phyloP scores from a whole-genome alignment of 305 asterid species.

The Plantago coronopus region DNA sequence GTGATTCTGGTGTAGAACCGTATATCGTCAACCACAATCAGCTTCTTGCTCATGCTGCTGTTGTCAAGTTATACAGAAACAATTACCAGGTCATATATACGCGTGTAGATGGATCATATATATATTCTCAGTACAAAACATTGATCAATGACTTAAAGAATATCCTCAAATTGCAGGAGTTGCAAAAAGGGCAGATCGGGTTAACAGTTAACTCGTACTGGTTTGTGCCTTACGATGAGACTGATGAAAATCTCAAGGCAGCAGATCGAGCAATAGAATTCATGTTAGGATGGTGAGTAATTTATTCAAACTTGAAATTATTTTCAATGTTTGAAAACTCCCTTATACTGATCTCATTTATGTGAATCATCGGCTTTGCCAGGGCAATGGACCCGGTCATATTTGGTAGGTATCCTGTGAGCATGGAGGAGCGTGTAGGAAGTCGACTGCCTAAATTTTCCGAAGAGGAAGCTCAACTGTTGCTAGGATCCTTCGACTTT shows the following conservation, averaged over 20 bases:
- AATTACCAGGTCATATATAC: slow-evolving; percentile 35
- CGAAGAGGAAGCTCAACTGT: slow-evolving; percentile 24
- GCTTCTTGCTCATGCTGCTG: slow-evolving; percentile 49
- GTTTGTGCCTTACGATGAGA: slow-evolving; percentile 32
- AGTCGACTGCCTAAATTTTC: slow-evolving; percentile 38
- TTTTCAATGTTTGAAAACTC: too few species aligned
- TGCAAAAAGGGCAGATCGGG: slow-evolving; percentile 44
- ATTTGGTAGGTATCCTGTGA: slow-evolving; percentile 37
- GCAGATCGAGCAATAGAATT: slow-evolving; percentile 41
- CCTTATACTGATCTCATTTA: not conserved
- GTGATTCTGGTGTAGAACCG: slow-evolving; percentile 42
- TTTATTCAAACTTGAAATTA: not conserved
- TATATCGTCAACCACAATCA: slow-evolving; percentile 36
- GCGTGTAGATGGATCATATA: not conserved
- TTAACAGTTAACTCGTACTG: slow-evolving; percentile 27
- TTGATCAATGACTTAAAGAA: not conserved
- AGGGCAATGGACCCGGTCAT: slow-evolving; percentile 47
- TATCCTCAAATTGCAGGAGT: slow-evolving; percentile 21
- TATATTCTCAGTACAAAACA: too few species aligned
- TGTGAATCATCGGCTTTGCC: not conserved
- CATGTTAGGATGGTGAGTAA: slow-evolving; percentile 45
- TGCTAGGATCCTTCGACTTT: slow-evolving; percentile 39
- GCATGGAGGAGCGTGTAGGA: slow-evolving; percentile 36
- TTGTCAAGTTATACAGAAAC: slow-evolving; percentile 29
- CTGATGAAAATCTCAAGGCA: slow-evolving; percentile 22